Evolutionary conservation across 257 asterid genomes (phyloP), one percentile per base, ranked within the genome.

Genomic region (Verbascum thapsus): DNA sequence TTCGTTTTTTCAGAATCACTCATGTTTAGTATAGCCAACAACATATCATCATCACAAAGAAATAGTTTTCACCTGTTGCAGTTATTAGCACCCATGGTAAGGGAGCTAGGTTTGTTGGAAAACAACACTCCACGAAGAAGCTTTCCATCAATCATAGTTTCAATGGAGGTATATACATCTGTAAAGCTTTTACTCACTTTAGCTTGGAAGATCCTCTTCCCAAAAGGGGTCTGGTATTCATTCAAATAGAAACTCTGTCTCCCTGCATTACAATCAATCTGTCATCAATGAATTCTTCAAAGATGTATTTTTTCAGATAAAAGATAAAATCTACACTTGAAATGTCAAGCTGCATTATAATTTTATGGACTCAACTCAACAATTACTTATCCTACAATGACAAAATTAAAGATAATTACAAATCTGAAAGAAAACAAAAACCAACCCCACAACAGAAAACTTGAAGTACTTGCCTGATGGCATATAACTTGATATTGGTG

Each of bases 141-240:
- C 79, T 74, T 85, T 59, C 98, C 99, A 71, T 88, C 95, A 30
- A 94, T 87, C 65, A 84, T 40, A 61, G 99, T 90, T 79, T 90
- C 99, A 30, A 94, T 83, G 17, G n/a, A n/a, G n/a, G 85, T 76
- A 70, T 78, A 90, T 63, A 92, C 88, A 30, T 82, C 82, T 34
- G 80, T 63, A 58, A 83, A 71, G 78, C 82, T 81, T 80, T 81
- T 84, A 11, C 85, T 82, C 63, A 94, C 91, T 74, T 80, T 88
- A 35, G 98, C 98, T 74, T 88, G 87, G 81, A 94, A 90, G 59
- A 82, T 67, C 74, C 79, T 85, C 67, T 86, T 94, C 57, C 91
- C 95, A 49, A 45, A n/a, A 58, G 81, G 70, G 50, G 74, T 71
- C 62, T 74, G 94, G 70, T 72, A 71, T 49, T 83, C 88, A 58